Base-by-base conservation (phyloP, 352 stramenopile genomes). In the Phytopythium kandeliae region DNA sequence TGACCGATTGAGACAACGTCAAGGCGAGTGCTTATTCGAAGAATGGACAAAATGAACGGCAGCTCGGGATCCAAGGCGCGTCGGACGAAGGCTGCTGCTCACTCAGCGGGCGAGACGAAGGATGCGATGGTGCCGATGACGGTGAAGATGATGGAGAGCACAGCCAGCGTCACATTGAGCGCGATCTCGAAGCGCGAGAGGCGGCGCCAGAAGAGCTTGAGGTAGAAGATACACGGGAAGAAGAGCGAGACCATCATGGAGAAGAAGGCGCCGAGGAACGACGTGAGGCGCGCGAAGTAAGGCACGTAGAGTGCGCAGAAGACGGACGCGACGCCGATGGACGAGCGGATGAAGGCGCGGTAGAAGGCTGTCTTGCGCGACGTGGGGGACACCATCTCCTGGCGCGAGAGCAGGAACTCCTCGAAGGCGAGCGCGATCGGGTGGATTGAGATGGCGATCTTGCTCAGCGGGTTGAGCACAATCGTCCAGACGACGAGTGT, bases 401-500 rank as follows among this genome's bases (percentile, higher is more conserved):
- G 24, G 4, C 62, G 65, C 4, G 74, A 77, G 12, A 92, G 64
- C 41, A 89, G 24, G 9, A 90, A 70, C 62, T 95, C 79, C 30
- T 92, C 82, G 41, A 93, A 51, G 21, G 78, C 71, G 16, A 91
- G 57, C 21, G 81, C 84, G 44, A 95, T 69, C 13, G 85, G 85
- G 48, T 92, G 78, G 24, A 94, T 62, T 33, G 80, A 88, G 58
- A 95, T 86, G 15, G 82, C 79, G 53, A 95, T 90, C 64, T 95
- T 95, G 56, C 77, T 93, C 76, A 89, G 86, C 28, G 85, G 85
- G 57, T 93, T 95, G 25, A 95, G 65, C 47, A 78, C 85, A 55
- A 95, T 89, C 41, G 71, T 85, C 80, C 79, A 91, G 25, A 92
- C 62, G 17, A 92, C 75, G 58, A 88, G 55, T 22, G 72, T 64